These are phyloP conservation scores for Arachis hypogaea DNA, from an alignment of 306 rosid species.

Conservation along the genomic window DNA sequence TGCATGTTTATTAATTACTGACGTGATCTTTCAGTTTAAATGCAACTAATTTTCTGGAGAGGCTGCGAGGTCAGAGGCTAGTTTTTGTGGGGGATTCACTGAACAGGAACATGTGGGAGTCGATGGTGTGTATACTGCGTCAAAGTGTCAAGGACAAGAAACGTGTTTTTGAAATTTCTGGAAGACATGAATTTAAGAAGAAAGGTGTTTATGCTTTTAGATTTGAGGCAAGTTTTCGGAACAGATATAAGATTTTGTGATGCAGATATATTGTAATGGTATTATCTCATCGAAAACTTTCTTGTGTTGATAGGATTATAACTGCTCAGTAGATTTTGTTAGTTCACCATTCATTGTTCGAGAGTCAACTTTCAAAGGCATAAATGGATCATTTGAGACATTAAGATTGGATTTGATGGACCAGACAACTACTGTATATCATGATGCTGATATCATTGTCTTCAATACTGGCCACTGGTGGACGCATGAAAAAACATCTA, in stretches of 20 bases:
- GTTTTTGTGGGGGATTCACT: conserved; percentile 96
- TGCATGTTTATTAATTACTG: conserved; percentile 35
- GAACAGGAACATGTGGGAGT: conserved; percentile 98
- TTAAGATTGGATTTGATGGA: conserved; percentile 95
- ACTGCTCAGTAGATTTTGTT: conserved; percentile 88
- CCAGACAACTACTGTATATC: conserved; percentile 60
- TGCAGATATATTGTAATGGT: background rate
- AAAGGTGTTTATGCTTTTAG: conserved; percentile 77
- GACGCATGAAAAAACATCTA: conserved; percentile 96
- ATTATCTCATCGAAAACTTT: conserved; percentile 30
- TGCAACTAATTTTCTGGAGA: conserved; percentile 89
- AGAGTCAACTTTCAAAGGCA: conserved; percentile 67
- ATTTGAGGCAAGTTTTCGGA: conserved; percentile 79
- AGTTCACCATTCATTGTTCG: conserved; percentile 84
- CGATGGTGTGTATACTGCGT: conserved; percentile 81
- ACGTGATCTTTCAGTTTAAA: conserved; percentile 61
- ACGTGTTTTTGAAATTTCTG: conserved; percentile 79
- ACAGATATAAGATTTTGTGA: background rate
- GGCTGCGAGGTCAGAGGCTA: conserved; percentile 72
- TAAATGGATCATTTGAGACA: conserved; percentile 73
- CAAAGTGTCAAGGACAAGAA: conserved; percentile 62
- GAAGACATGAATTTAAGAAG: conserved; percentile 81
- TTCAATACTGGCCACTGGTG: conserved; percentile 99
- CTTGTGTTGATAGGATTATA: conserved; percentile 69
- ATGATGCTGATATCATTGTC: conserved; percentile 80